Evolutionary conservation across 139 green algal genomes (phyloP).

Genomic region (Coelastrella sp.): DNA sequence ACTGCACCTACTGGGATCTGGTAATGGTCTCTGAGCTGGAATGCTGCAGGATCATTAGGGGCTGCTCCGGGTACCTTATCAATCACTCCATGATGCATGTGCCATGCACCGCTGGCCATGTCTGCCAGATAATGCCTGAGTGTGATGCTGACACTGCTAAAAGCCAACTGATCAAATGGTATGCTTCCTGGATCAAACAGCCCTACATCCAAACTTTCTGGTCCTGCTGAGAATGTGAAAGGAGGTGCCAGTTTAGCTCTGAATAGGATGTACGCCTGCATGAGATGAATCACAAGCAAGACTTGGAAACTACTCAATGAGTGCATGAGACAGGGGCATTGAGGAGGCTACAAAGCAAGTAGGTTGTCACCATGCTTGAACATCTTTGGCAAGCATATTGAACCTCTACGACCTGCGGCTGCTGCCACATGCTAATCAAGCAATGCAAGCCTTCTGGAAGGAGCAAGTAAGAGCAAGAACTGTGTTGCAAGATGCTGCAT

Average conservation of each 20-base stretch:
- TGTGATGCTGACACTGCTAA: constrained; percentile 74
- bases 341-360: too few species aligned
- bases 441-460: too few species aligned
- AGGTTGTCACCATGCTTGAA: too few species aligned
- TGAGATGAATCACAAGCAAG: too few species aligned
- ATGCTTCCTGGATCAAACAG: constrained; percentile 82
- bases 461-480: too few species aligned
- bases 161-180: constrained; percentile 81
- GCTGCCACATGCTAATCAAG: too few species aligned
- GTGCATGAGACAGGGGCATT: too few species aligned
- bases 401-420: too few species aligned
- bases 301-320: too few species aligned
- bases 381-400: too few species aligned
- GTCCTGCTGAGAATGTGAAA: constrained; percentile 53
- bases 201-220: constrained; percentile 78
- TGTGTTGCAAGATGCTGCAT: too few species aligned
- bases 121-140: constrained; percentile 69
- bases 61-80: constrained; percentile 68
- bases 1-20: constrained; percentile 33
- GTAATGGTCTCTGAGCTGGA: constrained; percentile 71
- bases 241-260: constrained; percentile 52
- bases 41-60: constrained; percentile 76
- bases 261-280: constrained; percentile 85
- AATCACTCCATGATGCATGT: constrained; percentile 84
- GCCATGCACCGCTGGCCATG: constrained; percentile 60